Percentiles rank a stretch among this genome's conserved stretches.
Evolutionary conservation across 2,329 filamentous ascomycete species (phyloP).

Genomic region (Monosporascus cannonballus): DNA sequence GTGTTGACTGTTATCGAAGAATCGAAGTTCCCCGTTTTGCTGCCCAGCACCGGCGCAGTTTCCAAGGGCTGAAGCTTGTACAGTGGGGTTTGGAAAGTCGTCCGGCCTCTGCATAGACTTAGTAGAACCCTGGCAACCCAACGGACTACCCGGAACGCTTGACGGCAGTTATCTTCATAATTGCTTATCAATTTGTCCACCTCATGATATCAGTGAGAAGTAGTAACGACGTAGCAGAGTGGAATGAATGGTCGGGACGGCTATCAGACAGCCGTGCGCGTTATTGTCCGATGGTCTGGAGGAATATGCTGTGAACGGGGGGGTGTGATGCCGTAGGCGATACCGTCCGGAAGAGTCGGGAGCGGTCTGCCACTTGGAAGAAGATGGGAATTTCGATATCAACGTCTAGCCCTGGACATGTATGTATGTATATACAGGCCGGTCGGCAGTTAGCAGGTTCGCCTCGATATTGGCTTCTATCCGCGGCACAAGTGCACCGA

Average conservation of each 20-base stretch:
- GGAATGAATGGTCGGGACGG: too few relatives aligned
- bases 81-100: neutral
- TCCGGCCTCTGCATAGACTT: neutral
- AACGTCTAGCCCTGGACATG: too few relatives aligned
- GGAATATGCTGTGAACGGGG: too few relatives aligned
- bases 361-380: neutral
- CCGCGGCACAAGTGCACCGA: too few relatives aligned
- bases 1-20: neutral
- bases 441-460: too few relatives aligned
- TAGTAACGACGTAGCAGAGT: too few relatives aligned
- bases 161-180: neutral
- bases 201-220: neutral
- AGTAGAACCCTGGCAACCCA: neutral
- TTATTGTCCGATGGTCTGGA: too few relatives aligned
- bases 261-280: too few relatives aligned
- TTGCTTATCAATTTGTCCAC: neutral
- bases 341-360: neutral
- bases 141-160: neutral
- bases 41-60: neutral
- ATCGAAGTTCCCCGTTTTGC: too few relatives aligned
- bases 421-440: too few relatives aligned
- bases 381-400: neutral
- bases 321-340: too few relatives aligned
- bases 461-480: too few relatives aligned
- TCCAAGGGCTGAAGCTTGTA: neutral